Evolutionary conservation across 768 basidiomycete genomes (phyloP).

Genomic region (Lactifluus hygrophoroides): DNA sequence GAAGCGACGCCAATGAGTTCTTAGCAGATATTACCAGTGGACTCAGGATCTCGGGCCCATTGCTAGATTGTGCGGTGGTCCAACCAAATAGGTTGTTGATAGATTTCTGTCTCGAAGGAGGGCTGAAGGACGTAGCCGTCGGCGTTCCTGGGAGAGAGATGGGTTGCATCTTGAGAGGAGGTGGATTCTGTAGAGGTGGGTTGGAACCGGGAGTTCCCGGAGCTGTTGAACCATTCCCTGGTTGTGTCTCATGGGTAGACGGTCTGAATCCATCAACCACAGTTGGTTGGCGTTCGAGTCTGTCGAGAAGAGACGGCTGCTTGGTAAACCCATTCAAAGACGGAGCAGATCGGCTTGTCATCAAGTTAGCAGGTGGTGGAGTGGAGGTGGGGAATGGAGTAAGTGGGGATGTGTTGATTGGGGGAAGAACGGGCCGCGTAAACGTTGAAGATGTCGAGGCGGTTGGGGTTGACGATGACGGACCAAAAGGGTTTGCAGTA

Average conservation of each 20-base stretch:
- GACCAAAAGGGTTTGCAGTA: neutral
- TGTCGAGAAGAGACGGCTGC: neutral
- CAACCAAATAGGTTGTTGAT: constrained; percentile 24
- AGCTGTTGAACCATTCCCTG: neutral
- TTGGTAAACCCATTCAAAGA: constrained; percentile 1
- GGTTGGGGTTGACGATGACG: neutral
- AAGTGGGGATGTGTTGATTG: constrained; percentile 13
- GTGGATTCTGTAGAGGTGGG: constrained; percentile 11
- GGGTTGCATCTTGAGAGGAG: constrained; percentile 23
- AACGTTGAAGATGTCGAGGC: constrained; percentile 1
- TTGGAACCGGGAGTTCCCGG: neutral
- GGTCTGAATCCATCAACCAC: constrained; percentile 4
- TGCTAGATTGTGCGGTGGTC: constrained; percentile 22
- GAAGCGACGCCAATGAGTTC: constrained; percentile 13
- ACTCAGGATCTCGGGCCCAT: constrained; percentile 24
- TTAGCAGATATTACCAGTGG: constrained; percentile 19
- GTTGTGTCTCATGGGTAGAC: neutral
- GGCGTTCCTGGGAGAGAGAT: constrained; percentile 29
- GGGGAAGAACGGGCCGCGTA: constrained; percentile 11
- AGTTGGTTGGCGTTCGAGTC: constrained; percentile 2
- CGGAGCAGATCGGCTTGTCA: constrained; percentile 10
- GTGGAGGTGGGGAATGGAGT: neutral
- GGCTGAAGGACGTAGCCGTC: constrained; percentile 24
- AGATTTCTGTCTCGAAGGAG: constrained; percentile 13
- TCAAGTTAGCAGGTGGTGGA: neutral